Percentiles rank a stretch among this genome's conserved stretches.
phyloP scores from a whole-genome alignment of 2,329 filamentous ascomycete species.

The Pseudogymnoascus sp. region DNA sequence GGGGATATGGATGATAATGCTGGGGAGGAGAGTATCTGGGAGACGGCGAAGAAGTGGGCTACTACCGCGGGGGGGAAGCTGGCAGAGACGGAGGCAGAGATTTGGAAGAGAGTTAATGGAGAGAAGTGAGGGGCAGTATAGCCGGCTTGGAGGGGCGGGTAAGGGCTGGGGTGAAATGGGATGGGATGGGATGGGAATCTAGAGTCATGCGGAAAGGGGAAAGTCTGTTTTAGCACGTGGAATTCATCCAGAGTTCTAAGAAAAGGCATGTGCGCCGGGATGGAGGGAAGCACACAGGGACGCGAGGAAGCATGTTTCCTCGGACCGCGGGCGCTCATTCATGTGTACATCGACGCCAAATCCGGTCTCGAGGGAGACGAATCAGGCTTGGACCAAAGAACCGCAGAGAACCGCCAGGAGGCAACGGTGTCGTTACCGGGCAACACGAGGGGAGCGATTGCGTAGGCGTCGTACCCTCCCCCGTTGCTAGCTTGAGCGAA shows the following conservation, averaged over 20 bases:
- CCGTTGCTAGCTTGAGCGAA: neutral
- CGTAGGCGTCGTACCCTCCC: neutral
- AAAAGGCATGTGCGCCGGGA: neutral
- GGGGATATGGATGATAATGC: neutral
- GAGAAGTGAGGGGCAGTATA: conserved; percentile 29
- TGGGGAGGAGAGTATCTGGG: conserved; percentile 42
- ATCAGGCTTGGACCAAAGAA: neutral
- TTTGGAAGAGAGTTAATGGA: conserved; percentile 59
- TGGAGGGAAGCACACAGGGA: neutral
- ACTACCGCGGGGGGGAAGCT: conserved; percentile 50
- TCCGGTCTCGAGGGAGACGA: neutral
- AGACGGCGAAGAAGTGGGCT: conserved; percentile 51
- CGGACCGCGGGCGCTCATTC: conserved; percentile 1
- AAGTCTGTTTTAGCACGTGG: neutral
- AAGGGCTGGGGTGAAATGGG: neutral
- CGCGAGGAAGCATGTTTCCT: neutral
- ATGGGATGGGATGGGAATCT: neutral
- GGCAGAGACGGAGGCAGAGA: conserved; percentile 51
- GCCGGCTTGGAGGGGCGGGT: neutral
- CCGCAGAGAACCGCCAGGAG: neutral
- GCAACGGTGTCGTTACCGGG: neutral
- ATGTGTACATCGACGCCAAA: neutral
- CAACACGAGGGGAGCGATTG: neutral
- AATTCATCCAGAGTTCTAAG: neutral
- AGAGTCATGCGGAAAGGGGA: neutral